Base-by-base conservation (phyloP, 2,329 filamentous ascomycete species). In the Paracoccidioides brasiliensis region DNA sequence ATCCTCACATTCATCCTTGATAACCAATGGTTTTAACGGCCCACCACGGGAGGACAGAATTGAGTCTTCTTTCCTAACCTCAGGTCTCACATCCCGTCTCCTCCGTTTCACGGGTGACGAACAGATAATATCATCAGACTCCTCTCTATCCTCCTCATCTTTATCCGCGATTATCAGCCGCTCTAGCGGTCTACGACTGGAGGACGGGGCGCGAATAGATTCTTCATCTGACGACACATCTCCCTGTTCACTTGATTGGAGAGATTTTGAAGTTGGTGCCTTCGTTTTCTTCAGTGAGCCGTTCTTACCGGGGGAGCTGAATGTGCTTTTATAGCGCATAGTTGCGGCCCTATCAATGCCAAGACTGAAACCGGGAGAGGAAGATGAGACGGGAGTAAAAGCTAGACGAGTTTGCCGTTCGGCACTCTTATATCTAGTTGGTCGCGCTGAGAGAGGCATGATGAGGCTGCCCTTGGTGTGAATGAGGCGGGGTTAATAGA, bases 371-470 rank as follows among this genome's bases (percentile, higher is more conserved):
- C 58, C 63, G 5, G 63, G 60, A 5, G 69, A 64, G 1, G 66
- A 59, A 10, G 67, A 64, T 37, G 65, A 57, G 12, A 69, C 55
- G 28, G 73, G 63, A 9, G 69, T 66, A 59, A 75, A 75, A n/a
- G 70, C 61, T 42, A 76, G 67, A 50, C 70, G 71, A 52, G 72
- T 71, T 62, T 76, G 73, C 60, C 57, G 52, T 52, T 60, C 58
- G 9, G 12, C 45, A 41, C n/a, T 6, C 35, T 7, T n/a, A 7
- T 43, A 55, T 50, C 44, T 51, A n/a, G 38, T 43, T 56, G 48
- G 14, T 22, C 41, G 40, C 5, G n/a, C 9, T 37, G 30, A 41
- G 12, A 45, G 46, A 45, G 44, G 41, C 52, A 54, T 54, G 49
- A 5, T n/a, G 49, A 33, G 12, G 22, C 28, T n/a, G 38, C 22